Evolutionary conservation across 1,284 basidiomycete genomes (phyloP).

Genomic region (Afroboletus lepidellus): DNA sequence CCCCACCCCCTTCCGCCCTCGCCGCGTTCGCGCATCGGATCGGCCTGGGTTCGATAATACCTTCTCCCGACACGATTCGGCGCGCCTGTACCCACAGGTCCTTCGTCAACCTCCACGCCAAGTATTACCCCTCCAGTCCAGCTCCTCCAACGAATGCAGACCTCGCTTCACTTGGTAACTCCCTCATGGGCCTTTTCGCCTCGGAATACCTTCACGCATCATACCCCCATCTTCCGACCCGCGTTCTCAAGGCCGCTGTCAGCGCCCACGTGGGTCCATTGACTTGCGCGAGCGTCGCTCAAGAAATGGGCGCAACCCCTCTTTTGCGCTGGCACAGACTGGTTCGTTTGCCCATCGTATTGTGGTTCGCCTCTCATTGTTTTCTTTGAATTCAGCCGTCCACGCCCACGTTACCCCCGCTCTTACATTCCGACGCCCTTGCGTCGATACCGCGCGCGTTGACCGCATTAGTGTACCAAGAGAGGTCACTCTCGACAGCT

Average conservation of each 20-base stretch:
- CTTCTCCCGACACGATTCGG: conserved; percentile 53
- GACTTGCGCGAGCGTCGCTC: conserved; percentile 80
- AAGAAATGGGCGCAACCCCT: conserved; percentile 74
- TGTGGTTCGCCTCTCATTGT: conserved; percentile 7
- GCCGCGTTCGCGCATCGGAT: conserved; percentile 74
- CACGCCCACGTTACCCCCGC: conserved; percentile 45
- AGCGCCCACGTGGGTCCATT: conserved; percentile 88
- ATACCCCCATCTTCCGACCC: conserved; percentile 90
- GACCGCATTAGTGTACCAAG: conserved; percentile 73
- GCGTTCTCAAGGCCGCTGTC: conserved; percentile 86
- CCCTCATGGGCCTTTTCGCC: conserved; percentile 88
- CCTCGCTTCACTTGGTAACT: conserved; percentile 81
- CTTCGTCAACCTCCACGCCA: conserved; percentile 55
- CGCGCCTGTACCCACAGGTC: conserved; percentile 84
- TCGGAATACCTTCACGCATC: conserved; percentile 81
- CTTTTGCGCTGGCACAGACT: conserved; percentile 71
- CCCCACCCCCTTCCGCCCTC: conserved; percentile 69
- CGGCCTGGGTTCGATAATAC: conserved; percentile 57
- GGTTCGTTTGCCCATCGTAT: conserved; percentile 38
- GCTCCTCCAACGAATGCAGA: conserved; percentile 72
- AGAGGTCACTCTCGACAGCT: conserved; percentile 76
- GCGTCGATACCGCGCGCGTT: conserved; percentile 74
- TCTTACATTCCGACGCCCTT: conserved; percentile 70
- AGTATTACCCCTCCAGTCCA: conserved; percentile 52
- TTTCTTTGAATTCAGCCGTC: conserved; percentile 39